These are phyloP conservation scores for Cocos nucifera DNA, from an alignment of 176 grass and related monocot species.

Conservation along the genomic window DNA sequence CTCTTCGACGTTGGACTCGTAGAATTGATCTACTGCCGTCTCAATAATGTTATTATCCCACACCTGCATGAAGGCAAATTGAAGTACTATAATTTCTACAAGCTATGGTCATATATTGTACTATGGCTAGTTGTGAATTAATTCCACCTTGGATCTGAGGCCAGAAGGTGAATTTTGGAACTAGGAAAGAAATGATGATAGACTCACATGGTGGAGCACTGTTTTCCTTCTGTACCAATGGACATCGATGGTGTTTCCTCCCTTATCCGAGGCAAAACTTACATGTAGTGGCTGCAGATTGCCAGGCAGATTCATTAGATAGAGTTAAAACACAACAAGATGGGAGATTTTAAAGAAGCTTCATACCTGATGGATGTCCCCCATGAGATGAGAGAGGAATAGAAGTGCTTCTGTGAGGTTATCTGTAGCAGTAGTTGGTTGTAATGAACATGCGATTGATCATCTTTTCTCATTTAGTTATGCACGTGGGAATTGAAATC, in stretches of 20 bases:
- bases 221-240: constrained; percentile 58
- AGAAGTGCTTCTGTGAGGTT: constrained; percentile 60
- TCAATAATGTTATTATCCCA: constrained; percentile 17
- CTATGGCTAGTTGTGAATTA: too few relatives aligned
- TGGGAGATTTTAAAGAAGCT: not conserved
- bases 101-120: too few relatives aligned
- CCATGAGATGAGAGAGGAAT: constrained; percentile 63
- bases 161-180: not conserved
- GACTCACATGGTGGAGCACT: constrained; percentile 48
- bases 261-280: constrained; percentile 44
- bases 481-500: too few relatives aligned
- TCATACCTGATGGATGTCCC: constrained; percentile 56
- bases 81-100: too few relatives aligned
- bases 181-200: too few relatives aligned
- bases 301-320: not conserved
- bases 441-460: too few relatives aligned
- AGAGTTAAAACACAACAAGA: not conserved
- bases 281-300: constrained; percentile 49
- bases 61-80: not conserved
- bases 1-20: not conserved
- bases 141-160: too few relatives aligned
- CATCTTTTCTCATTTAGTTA: too few relatives aligned
- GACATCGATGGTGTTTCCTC: constrained; percentile 56
- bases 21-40: constrained; percentile 7
- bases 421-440: constrained; percentile 18